Base-by-base conservation (phyloP, 306 rosid species). In the Styphnolobium japonicum region DNA sequence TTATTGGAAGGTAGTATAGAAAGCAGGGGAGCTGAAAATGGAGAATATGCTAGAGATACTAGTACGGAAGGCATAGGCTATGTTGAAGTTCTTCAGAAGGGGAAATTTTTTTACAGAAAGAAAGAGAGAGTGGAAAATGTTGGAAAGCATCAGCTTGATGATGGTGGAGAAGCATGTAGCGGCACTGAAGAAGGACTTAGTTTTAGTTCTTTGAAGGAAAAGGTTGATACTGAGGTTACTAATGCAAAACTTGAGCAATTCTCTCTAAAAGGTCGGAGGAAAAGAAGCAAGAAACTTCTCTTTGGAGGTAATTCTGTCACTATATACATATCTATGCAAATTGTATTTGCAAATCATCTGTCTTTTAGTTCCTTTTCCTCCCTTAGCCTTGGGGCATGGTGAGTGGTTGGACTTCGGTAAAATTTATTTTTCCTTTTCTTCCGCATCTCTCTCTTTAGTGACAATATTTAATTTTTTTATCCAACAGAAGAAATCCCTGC, bases 161-260 rank as follows among this genome's bases (percentile, higher is more conserved):
- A 93, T 91, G 91, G 98, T 60, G 92, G 93, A 56, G 95, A 90
- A 85, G 95, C 97, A 71, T 91, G 95, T 81, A 91, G 97, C 43
- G 97, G 95, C 65, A 90, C 98, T 57, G 98, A 91, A 81, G 98
- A 83, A 88, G 98, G 91, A 53, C 84, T 83, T 66, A 75, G 78
- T 40, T 79, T 51, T 79, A 86, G 82, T 71, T n/a, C n/a, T n/a
- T 66, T 64, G 79, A 89, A 86, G 82, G 97, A 82, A 78, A 87
- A 87, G 71, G 80, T 79, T 80, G 91, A 87, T 64, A 40, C 55
- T 49, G 93, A 87, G 84, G 84, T 81, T 84, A 87, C 89, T 73
- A 86, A 87, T 83, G 77, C 81, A 60, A 89, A 84, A 77, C 77
- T 83, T 15, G 88, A 76, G 71, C 81, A 40, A 67, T 86, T 67